phyloP scores from a whole-genome alignment of 176 grass and related monocot species.

The Ananas comosus region DNA sequence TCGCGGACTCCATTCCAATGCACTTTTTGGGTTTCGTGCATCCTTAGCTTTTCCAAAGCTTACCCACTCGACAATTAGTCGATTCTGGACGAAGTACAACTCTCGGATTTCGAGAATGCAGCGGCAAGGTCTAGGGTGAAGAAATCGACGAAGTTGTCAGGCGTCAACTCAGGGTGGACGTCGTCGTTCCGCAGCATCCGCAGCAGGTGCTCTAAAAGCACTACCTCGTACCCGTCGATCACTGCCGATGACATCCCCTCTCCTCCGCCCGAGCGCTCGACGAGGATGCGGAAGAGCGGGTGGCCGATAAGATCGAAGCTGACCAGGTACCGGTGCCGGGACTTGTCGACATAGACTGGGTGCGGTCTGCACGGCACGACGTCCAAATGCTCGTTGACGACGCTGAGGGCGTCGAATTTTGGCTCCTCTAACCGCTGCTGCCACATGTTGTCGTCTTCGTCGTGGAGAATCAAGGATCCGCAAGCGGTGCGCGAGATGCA shows the following conservation, averaged over 20 bases:
- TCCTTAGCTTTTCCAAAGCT: too few relatives aligned
- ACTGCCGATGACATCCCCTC: slow-evolving; percentile 7
- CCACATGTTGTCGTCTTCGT: too few relatives aligned
- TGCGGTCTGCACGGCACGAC: slow-evolving; percentile 66
- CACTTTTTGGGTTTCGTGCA: too few relatives aligned
- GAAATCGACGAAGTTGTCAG: too few relatives aligned
- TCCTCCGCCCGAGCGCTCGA: slow-evolving; percentile 41
- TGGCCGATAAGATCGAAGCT: slow-evolving; percentile 57
- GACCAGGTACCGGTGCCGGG: slow-evolving; percentile 81
- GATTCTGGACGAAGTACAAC: too few relatives aligned
- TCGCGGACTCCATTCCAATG: too few relatives aligned
- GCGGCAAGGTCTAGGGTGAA: too few relatives aligned
- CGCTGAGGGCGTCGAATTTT: slow-evolving; percentile 19
- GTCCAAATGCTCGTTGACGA: neutral
- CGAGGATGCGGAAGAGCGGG: slow-evolving; percentile 76
- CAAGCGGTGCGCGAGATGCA: slow-evolving; percentile 1
- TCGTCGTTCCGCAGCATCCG: slow-evolving; percentile 98
- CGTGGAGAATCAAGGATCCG: too few relatives aligned
- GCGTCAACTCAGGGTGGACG: too few relatives aligned
- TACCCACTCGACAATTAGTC: too few relatives aligned
- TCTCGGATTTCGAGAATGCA: too few relatives aligned
- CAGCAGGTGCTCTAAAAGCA: slow-evolving; percentile 92
- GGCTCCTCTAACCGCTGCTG: slow-evolving; percentile 17
- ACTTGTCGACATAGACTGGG: slow-evolving; percentile 87
- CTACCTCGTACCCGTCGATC: slow-evolving; percentile 74